Base-by-base conservation (phyloP, 108 stramenopile genomes). In the Nitzschia sp. region DNA sequence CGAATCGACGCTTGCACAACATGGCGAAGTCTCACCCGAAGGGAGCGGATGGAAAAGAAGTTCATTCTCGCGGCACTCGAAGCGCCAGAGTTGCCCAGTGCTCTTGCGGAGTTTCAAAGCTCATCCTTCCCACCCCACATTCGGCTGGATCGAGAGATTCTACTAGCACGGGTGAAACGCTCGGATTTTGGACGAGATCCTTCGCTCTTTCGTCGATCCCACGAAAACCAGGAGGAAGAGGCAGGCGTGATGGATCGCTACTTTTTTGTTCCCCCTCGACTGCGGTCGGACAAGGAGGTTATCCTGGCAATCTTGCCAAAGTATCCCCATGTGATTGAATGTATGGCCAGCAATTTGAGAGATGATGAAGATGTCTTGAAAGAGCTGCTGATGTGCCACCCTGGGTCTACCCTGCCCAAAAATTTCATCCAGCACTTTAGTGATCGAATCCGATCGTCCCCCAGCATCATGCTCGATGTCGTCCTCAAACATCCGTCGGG, bases 21-120 rank as follows among this genome's bases (percentile, higher is more conserved):
- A 1, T 75, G 74, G 74, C 30, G 60, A 8, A 30, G 25, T 25
- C 51, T 75, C 0, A 36, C 59, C 1, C 6, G 38, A 26, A 42
- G 30, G 29, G 66, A 75, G 28, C 58, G 60, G 24, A 42, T n/a
- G 18, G 66, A 75, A 2, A 75, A 75, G 46, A 21, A 35, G 15
- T 68, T 75, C 54, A 55, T 75, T 17, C 48, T 75, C 32, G 74
- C 74, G 3, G 74, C 74, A 1, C 61, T 75, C 26, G 60, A 75
- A 25, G 38, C 60, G n/a, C 26, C 34, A 2, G 60, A 68, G 18
- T 32, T 75, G n/a, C 74, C 74, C 2, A n/a, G 21, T 5, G 59
- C 48, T 0, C 45, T 75, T 0, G 55, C 65, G n/a, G 61, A 62
- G 28, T 75, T 75, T 33, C 38, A 58, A 18, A 75, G 53, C 55